Percentiles rank a stretch among this genome's conserved stretches.
phyloP scores from a whole-genome alignment of 2,329 filamentous ascomycete genomes.

The Elsinoe perseae region DNA sequence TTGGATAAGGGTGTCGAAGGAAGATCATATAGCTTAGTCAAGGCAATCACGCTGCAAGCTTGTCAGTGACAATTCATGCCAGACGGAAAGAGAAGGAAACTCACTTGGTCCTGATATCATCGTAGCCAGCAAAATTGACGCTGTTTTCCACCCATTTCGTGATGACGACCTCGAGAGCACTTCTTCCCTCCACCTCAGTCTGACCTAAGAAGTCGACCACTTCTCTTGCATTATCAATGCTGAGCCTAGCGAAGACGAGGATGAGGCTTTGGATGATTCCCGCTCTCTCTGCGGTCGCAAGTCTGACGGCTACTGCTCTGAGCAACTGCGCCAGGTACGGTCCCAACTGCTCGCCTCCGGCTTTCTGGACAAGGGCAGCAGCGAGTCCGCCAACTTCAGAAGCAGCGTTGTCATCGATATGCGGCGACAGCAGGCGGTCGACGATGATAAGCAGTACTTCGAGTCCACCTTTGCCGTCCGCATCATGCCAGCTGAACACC shows the following conservation, averaged over 20 bases:
- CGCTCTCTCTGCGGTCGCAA: constrained; percentile 74
- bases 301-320: constrained; percentile 75
- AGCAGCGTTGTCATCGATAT: constrained; percentile 85
- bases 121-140: constrained; percentile 93
- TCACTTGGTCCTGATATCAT: constrained; percentile 93
- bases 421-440: constrained; percentile 74
- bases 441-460: constrained; percentile 88
- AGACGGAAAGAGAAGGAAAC: constrained; percentile 28
- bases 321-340: constrained; percentile 84
- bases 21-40: constrained; percentile 83
- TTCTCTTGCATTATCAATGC: constrained; percentile 74
- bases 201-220: constrained; percentile 87
- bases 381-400: constrained; percentile 94
- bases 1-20: constrained; percentile 72
- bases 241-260: constrained; percentile 85
- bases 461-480: constrained; percentile 69
- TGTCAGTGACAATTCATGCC: constrained; percentile 19
- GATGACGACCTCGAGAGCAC: constrained; percentile 80
- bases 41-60: constrained; percentile 65
- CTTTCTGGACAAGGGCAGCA: constrained; percentile 90
- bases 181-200: constrained; percentile 58
- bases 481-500: constrained; percentile 77
- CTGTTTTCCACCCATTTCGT: constrained; percentile 97
- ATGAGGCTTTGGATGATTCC: constrained; percentile 94
- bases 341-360: constrained; percentile 81